Conservation (phyloP, 805 yeast genomes). For the Candida andamanensis region DNA sequence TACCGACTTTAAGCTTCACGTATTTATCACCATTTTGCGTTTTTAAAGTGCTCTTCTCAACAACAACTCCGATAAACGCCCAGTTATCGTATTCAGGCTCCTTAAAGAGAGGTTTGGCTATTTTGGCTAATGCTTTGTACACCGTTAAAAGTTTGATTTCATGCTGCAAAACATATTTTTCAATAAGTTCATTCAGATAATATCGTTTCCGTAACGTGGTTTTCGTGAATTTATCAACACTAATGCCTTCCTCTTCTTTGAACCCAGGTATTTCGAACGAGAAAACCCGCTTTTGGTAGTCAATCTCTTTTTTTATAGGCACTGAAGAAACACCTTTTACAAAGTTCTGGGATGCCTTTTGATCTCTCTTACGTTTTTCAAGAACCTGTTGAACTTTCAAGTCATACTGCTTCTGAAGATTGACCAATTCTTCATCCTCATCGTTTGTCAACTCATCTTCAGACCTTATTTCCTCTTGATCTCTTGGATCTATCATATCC, state of each 20-base stretch:
- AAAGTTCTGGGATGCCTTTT: slow-evolving; percentile 7
- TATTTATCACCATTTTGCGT: slow-evolving; percentile 46
- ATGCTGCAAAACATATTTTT: background rate
- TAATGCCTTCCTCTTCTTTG: slow-evolving; percentile 2
- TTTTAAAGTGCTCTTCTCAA: slow-evolving; percentile 47
- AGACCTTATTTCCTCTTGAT: slow-evolving; percentile 13
- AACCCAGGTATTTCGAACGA: slow-evolving; percentile 17
- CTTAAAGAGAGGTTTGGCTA: slow-evolving; percentile 60
- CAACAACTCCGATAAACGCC: slow-evolving; percentile 70
- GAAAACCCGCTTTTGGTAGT: slow-evolving; percentile 21
- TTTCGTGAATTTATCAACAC: slow-evolving; percentile 2
- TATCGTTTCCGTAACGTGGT: slow-evolving; percentile 2
- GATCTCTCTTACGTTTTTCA: slow-evolving; percentile 8
- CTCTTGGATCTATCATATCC: slow-evolving; percentile 17
- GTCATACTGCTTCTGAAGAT: slow-evolving; percentile 34
- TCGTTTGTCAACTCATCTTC: slow-evolving; percentile 33
- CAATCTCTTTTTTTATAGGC: slow-evolving; percentile 12
- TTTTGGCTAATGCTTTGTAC: slow-evolving; percentile 56
- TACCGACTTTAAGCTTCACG: slow-evolving; percentile 59
- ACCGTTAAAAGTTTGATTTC: slow-evolving; percentile 54
- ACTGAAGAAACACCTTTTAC: slow-evolving; percentile 3
- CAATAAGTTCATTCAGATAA: background rate
- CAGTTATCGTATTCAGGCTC: slow-evolving; percentile 74
- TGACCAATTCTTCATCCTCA: slow-evolving; percentile 33
- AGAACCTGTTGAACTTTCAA: slow-evolving; percentile 17